Conservation (phyloP, 352 stramenopile genomes). For the Phytophthora pluvialis region DNA sequence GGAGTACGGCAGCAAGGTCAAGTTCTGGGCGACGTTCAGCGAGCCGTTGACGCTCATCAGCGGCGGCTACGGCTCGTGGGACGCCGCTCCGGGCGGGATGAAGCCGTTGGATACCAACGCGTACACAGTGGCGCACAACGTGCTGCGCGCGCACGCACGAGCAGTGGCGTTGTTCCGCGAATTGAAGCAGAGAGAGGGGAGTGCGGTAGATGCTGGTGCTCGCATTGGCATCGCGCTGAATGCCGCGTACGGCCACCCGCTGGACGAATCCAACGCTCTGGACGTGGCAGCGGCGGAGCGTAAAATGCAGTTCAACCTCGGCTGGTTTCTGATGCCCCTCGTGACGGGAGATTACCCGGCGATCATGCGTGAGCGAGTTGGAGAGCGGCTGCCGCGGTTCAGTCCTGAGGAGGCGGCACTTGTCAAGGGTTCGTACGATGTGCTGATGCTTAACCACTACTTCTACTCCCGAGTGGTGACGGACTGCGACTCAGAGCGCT, state of each 20-base stretch:
- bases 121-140: slow-evolving; percentile 85
- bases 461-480: slow-evolving; percentile 50
- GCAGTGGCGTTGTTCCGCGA: slow-evolving; percentile 88
- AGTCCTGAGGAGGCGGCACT: slow-evolving; percentile 71
- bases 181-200: slow-evolving; percentile 49
- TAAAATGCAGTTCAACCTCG: slow-evolving; percentile 91
- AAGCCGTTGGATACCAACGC: slow-evolving; percentile 45
- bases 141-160: slow-evolving; percentile 90
- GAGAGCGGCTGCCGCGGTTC: slow-evolving; percentile 87
- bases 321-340: slow-evolving; percentile 94
- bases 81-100: slow-evolving; percentile 39
- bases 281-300: slow-evolving; percentile 75
- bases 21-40: slow-evolving; percentile 96
- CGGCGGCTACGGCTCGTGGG: slow-evolving; percentile 86
- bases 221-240: slow-evolving; percentile 94
- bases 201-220: slow-evolving; percentile 45
- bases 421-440: slow-evolving; percentile 90
- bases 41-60: slow-evolving; percentile 91
- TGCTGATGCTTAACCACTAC: slow-evolving; percentile 97
- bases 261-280: slow-evolving; percentile 58
- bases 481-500: slow-evolving; percentile 47
- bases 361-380: slow-evolving; percentile 87
- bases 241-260: slow-evolving; percentile 74
- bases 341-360: slow-evolving; percentile 91
- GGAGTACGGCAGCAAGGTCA: slow-evolving; percentile 91